Evolutionary conservation across 2,329 filamentous ascomycete genomes (phyloP), one percentile per base, ranked within the genome.

Genomic region (Pochonia chlamydosporia): DNA sequence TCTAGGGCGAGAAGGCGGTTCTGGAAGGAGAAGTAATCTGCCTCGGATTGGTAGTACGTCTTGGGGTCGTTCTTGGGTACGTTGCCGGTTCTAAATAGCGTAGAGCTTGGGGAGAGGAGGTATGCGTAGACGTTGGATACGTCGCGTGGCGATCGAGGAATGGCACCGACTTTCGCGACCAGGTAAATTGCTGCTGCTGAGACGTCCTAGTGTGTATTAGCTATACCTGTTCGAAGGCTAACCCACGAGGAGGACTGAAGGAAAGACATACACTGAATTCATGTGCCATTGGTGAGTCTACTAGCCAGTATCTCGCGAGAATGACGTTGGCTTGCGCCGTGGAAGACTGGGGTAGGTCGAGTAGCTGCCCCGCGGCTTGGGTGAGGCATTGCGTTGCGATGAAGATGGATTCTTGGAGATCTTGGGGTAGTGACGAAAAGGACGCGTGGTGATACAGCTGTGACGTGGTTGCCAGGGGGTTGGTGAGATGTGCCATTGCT

Each of bases 51-150:
- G 63, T 85, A 87, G 67, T 86, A 86, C 6, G 72, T 65, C 31
- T 72, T 64, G 1, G 81, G 71, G 35, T 80, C 68, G 53, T 67
- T 60, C 14, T 54, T 49, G 11, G 60, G 56, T 5, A 55, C 48
- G 13, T 61, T 50, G 35, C 63, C 63, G 52, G 62, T 63, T 62
- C 70, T 69, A 64, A 74, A 76, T 43, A 79, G 75, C 0, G 76
- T 71, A 0, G 82, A 84, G 21, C 71, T 68, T 1, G 78, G 64
- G 0, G 85, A 87, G 33, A 83, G 69, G 5, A 97, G 82, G 65
- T 92, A 95, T 33, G 82, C 78, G 67, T 95, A 96, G 50, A 92
- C 85, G 62, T 91, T 93, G 49, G 90, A 77, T 33, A 96, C 72
- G 54, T 90, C 90, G 54, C 90, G 83, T 1, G 89, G 81, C 11